These are phyloP conservation scores for Salvia hispanica DNA, from an alignment of 257 asterid genomes.

Conservation along the genomic window DNA sequence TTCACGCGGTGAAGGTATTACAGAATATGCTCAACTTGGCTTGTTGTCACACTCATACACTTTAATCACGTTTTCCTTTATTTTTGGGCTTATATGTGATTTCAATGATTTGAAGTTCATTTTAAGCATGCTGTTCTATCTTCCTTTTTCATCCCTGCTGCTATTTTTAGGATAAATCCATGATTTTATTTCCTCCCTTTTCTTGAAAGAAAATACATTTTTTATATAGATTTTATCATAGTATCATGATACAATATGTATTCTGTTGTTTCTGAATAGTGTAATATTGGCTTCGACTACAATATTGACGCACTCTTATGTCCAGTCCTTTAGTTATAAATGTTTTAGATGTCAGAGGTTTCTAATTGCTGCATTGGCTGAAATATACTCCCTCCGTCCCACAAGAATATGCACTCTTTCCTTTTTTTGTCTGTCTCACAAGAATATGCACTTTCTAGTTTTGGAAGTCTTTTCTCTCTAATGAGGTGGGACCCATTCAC, in stretches of 20 bases:
- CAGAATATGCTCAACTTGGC: conserved; percentile 13
- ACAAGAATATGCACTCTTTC: too few species aligned
- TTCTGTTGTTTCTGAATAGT: not conserved
- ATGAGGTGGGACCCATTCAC: too few species aligned
- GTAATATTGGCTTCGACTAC: conserved; percentile 11
- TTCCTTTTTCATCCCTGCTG: conserved; percentile 1
- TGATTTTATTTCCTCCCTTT: not conserved
- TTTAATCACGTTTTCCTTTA: not conserved
- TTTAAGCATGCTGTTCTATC: conserved; percentile 23
- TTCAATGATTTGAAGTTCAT: not conserved
- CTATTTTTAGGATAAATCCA: not conserved
- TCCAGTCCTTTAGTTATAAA: not conserved
- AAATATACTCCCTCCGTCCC: too few species aligned
- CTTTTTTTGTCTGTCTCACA: too few species aligned
- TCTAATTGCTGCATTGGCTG: not conserved
- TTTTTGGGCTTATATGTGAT: not conserved
- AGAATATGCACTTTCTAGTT: too few species aligned
- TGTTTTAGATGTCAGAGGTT: too few species aligned
- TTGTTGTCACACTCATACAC: not conserved
- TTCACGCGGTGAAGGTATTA: conserved; percentile 90
- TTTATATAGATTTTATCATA: not conserved
- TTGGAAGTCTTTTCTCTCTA: too few species aligned
- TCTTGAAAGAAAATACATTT: not conserved
- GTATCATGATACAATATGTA: not conserved
- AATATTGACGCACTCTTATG: conserved; percentile 2